Evolutionary conservation across 345 rosid species (phyloP), one percentile per base, ranked within the genome.

Genomic region (Rhodomyrtus tomentosa): DNA sequence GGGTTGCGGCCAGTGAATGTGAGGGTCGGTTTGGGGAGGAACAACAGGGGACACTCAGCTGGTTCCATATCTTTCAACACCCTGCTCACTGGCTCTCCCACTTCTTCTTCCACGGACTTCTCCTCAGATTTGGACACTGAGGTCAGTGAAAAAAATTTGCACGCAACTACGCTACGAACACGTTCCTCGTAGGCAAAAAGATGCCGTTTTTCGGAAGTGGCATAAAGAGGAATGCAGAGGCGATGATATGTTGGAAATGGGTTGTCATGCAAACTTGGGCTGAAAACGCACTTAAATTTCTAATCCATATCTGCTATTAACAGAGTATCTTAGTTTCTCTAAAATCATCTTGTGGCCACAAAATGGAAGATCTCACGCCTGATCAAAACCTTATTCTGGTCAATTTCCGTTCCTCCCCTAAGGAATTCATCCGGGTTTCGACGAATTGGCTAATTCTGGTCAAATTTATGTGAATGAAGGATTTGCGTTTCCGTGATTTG

Each of bases 51-150:
- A 10, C 62, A 56, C 79, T 84, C 91, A 25, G 88, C 89, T 24
- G 90, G 92, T 25, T 92, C 92, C 54, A 84, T 87, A 4, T 89
- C 93, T 50, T 88, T 89, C 84, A 89, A 89, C 83, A 89, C 93
- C 29, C 88, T 90, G 56, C 87, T 89, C 80, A 86, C 91, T 25
- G 91, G 88, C 79, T 92, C 91, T 51, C 91, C 92, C 36, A 83
- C 84, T 42, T 89, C 91, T 32, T 88, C 89, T 32, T 88, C 89
- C 21, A 86, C 90, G 1, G 93, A 87, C 89, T 89, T 90, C 49
- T 91, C 92, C 1, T 91, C 93, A 24, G 93, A 91, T 89, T 90
- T 92, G 80, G 93, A 92, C 89, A 89, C 93, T 2, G 90, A 90
- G 93, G 94, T 93, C 86, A 90, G 94, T 89, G 40, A n/a, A 72